Evolutionary conservation across 2,329 filamentous ascomycete species (phyloP), one percentile per base, ranked within the genome.

Genomic region (Ceratocystis variospora): DNA sequence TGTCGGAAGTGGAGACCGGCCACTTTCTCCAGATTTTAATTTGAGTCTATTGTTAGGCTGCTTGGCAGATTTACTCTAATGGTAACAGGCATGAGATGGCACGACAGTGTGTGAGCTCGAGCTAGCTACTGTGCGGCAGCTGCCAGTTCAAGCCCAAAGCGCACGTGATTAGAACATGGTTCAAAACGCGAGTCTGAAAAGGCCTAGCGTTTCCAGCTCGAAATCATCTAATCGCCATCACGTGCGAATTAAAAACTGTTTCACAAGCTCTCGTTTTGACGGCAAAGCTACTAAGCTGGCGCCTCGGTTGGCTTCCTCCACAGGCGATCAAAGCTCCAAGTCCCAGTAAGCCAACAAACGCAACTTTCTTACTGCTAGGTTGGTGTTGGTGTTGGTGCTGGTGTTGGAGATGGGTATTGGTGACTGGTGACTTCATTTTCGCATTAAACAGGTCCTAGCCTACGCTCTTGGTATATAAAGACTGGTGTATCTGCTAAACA

Each of bases 201-300:
- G 46, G 5, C n/a, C 3, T 4, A n/a, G 46, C 46, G 46, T 48
- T 45, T n/a, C 46, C 46, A 48, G 46, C 48, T 22, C 46, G 4
- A 10, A 10, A 19, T 22, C 22, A 2, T 25, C n/a, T 10, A 33
- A 19, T n/a, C 17, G 28, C 5, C 4, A 37, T 59, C 55, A 59
- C 28, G 55, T 59, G 55, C 31, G 12, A n/a, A 31, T n/a, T 12
- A 28, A n/a, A n/a, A 31, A 8, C 31, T n/a, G 55, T 59, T 59
- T 59, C 55, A 59, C 55, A 59, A 59, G 55, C 55, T 7, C 33
- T 5, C 55, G 55, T 50, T 50, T 50, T 50, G 48, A 31, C 55
- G 28, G 28, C 28, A 59, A 41, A 41, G 55, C 55, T 10, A 59
- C 31, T 31, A 37, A 59, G 7, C 2, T 33, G 55, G 31, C 55